Conservation (phyloP, 306 rosid genomes). For the Lathyrus oleraceus region DNA sequence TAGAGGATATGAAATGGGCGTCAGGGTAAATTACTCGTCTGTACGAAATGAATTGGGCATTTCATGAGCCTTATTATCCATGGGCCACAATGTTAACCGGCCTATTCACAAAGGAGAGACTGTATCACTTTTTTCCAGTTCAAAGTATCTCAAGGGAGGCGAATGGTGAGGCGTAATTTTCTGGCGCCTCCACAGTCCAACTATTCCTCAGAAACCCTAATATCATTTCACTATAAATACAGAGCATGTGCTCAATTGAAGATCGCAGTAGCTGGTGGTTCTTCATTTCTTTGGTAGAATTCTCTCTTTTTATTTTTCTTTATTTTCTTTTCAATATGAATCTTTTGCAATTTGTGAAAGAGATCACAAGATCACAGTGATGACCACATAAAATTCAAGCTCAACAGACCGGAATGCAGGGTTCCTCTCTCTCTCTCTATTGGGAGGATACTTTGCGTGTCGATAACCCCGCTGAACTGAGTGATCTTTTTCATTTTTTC, state of each 20-base stretch:
- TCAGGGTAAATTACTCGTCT: too few relatives aligned
- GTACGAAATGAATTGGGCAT: too few relatives aligned
- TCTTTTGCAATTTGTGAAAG: neutral
- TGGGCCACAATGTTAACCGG: too few relatives aligned
- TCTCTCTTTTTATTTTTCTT: neutral
- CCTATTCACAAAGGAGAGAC: too few relatives aligned
- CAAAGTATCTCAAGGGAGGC: too few relatives aligned
- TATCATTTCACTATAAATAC: too few relatives aligned
- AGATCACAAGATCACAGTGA: conserved; percentile 48
- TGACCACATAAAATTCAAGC: conserved; percentile 72
- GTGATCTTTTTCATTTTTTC: conserved; percentile 38
- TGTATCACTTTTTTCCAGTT: too few relatives aligned
- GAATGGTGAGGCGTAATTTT: too few relatives aligned
- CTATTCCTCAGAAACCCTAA: too few relatives aligned
- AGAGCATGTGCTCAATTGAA: neutral
- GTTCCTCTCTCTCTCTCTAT: conserved; percentile 50
- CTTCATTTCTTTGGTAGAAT: neutral
- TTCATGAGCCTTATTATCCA: too few relatives aligned
- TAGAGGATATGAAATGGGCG: too few relatives aligned
- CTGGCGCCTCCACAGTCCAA: too few relatives aligned
- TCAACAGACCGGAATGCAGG: conserved; percentile 92
- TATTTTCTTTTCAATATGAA: neutral
- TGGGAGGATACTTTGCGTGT: conserved; percentile 57
- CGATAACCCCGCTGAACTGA: conserved; percentile 81
- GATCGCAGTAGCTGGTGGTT: neutral